Base-by-base conservation (phyloP, 306 rosid species). In the Elaeagnus macrophylla region DNA sequence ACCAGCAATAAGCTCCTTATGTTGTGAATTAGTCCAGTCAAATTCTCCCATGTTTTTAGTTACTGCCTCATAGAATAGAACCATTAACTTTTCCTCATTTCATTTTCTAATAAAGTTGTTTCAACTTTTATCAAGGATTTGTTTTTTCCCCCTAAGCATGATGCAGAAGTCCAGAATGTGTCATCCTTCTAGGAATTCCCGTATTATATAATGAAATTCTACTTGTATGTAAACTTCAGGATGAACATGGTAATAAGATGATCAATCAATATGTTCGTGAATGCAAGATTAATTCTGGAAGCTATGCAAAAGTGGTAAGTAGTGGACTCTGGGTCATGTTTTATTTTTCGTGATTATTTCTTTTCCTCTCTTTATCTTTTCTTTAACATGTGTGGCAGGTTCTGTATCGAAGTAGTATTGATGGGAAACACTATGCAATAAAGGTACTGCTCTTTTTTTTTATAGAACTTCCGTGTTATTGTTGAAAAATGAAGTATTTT, bases 251-350 rank as follows among this genome's bases (percentile, higher is more conserved):
- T 40, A 87, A 79, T 67, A 93, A 93, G 77, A 82, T 77, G 81
- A 69, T 93, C 63, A 93, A 93, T 77, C 94, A 93, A 67, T 93
- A 87, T 60, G 79, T 93, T 63, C 99, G 95, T 36, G 99, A 84
- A 69, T 79, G 10, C 64, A 87, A 77, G 82, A 93, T 93, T 78
- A 96, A 96, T 51, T 64, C 96, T 19, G 96, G 99, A 54, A 93
- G 99, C 81, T 93, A 93, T 7, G 99, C 96, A 68, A 93, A 93
- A 93, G 99, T 93, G 95, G 99, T 93, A 70, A 77, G 83, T 53
- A 53, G 18, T 53, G 12, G 57, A 39, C 54, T 53, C 49, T 52
- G 66, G 37, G 18, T 42, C 48, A 42, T 68, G 40, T 37, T 44
- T 39, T 74, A 32, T 60, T 25, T 48, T n/a, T 63, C 16, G 67